Conservation (phyloP, 768 basidiomycete species). For the Amylocystis lapponica region DNA sequence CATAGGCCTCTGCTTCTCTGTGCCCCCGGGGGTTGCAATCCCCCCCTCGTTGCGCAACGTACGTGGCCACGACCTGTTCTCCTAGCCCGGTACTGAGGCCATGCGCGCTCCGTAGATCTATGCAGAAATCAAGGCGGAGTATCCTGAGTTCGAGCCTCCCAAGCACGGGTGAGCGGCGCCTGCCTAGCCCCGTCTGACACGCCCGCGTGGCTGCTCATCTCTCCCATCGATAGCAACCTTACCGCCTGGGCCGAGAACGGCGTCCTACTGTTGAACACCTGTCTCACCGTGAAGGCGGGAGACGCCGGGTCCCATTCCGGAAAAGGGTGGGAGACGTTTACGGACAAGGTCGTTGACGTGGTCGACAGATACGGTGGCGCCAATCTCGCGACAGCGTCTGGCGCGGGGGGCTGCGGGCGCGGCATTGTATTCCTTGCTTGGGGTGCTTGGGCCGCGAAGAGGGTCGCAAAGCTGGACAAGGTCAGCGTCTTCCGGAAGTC, state of each 20-base stretch:
- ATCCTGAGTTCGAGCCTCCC: slow-evolving; percentile 72
- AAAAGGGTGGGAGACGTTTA: slow-evolving; percentile 90
- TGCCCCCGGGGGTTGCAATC: slow-evolving; percentile 64
- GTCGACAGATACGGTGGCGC: slow-evolving; percentile 75
- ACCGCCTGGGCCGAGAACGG: slow-evolving; percentile 78
- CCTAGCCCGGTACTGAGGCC: slow-evolving; percentile 12
- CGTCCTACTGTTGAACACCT: slow-evolving; percentile 90
- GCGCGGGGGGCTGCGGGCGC: slow-evolving; percentile 49
- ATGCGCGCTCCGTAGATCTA: slow-evolving; percentile 57
- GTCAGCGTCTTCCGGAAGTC: slow-evolving; percentile 38
- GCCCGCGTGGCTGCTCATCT: not conserved
- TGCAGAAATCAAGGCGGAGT: slow-evolving; percentile 77
- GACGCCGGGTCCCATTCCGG: slow-evolving; percentile 76
- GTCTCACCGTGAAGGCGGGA: slow-evolving; percentile 76
- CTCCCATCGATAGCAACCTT: slow-evolving; percentile 54
- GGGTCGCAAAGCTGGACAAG: slow-evolving; percentile 71
- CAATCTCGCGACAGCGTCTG: slow-evolving; percentile 44
- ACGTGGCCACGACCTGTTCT: slow-evolving; percentile 22
- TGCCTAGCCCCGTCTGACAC: not conserved
- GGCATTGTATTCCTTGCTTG: slow-evolving; percentile 88
- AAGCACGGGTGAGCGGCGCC: slow-evolving; percentile 65
- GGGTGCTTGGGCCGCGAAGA: slow-evolving; percentile 83
- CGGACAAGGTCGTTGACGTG: slow-evolving; percentile 72
- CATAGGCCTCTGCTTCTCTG: slow-evolving; percentile 88
- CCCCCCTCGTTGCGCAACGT: slow-evolving; percentile 86